phyloP scores from a whole-genome alignment of 345 rosid genomes.

The Aurinia saxatilis region DNA sequence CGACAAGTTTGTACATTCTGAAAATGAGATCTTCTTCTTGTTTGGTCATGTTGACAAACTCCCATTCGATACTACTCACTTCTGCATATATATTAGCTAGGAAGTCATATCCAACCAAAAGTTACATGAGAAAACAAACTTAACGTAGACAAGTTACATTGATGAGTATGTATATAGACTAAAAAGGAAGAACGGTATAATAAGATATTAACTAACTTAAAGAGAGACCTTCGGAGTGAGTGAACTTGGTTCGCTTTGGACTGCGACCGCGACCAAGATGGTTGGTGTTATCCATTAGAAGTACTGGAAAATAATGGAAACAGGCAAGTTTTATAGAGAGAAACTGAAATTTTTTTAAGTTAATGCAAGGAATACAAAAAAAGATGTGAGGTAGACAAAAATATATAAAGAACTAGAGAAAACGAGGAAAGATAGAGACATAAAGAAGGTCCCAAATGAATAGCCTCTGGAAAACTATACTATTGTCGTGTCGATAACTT shows the following conservation, averaged over 20 bases:
- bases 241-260: conserved; percentile 12
- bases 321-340: neutral
- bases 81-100: neutral
- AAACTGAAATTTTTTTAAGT: neutral
- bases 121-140: neutral
- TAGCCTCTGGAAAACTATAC: neutral
- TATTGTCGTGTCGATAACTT: neutral
- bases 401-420: neutral
- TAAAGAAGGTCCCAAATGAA: neutral
- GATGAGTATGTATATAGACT: neutral
- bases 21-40: conserved; percentile 49
- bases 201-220: neutral
- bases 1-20: conserved; percentile 46
- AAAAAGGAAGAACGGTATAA: neutral
- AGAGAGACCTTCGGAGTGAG: conserved; percentile 16
- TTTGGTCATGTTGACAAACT: conserved; percentile 34
- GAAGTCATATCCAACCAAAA: neutral
- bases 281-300: conserved; percentile 12
- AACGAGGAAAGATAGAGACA: neutral
- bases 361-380: neutral
- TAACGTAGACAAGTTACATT: neutral
- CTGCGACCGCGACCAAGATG: neutral
- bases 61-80: conserved; percentile 36
- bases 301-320: neutral
- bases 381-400: neutral